Percentiles rank a stretch among this genome's conserved stretches.
Conservation (phyloP, 2,329 filamentous ascomycete species). For the Coleophoma cylindrospora region DNA sequence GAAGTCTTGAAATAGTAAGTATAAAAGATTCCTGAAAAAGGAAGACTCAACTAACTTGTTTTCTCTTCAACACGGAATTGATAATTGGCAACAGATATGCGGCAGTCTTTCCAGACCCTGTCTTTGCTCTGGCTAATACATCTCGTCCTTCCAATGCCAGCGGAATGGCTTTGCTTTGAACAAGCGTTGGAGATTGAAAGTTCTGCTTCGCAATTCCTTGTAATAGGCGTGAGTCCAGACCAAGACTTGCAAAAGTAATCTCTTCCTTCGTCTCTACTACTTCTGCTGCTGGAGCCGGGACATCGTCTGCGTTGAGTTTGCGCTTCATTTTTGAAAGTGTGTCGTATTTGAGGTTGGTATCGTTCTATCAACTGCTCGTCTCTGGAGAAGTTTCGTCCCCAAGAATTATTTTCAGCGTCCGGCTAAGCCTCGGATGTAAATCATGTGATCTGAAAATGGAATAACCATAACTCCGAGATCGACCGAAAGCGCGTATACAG, state of each 20-base stretch:
- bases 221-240: slow-evolving; percentile 78
- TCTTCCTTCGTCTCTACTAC: slow-evolving; percentile 20
- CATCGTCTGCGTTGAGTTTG: slow-evolving; percentile 53
- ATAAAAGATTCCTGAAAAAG: background rate
- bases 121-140: slow-evolving; percentile 87
- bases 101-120: slow-evolving; percentile 95
- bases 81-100: slow-evolving; percentile 90
- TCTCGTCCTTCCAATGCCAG: slow-evolving; percentile 83
- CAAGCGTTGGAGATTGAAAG: slow-evolving; percentile 80
- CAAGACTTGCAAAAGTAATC: slow-evolving; percentile 66
- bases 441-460: too few species aligned
- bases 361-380: too few species aligned
- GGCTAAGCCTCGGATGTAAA: background rate
- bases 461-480: too few species aligned
- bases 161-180: slow-evolving; percentile 85
- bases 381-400: background rate
- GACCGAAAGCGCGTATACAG: too few species aligned
- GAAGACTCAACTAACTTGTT: slow-evolving; percentile 44
- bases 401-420: background rate
- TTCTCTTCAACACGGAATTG: slow-evolving; percentile 75
- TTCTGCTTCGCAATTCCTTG: slow-evolving; percentile 81
- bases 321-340: slow-evolving; percentile 45
- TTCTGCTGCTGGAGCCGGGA: slow-evolving; percentile 33
- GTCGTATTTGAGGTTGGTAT: slow-evolving; percentile 3
- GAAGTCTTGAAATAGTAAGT: slow-evolving; percentile 35